Evolutionary conservation across 306 rosid species (phyloP).

Genomic region (Hylodesmum podocarpum): DNA sequence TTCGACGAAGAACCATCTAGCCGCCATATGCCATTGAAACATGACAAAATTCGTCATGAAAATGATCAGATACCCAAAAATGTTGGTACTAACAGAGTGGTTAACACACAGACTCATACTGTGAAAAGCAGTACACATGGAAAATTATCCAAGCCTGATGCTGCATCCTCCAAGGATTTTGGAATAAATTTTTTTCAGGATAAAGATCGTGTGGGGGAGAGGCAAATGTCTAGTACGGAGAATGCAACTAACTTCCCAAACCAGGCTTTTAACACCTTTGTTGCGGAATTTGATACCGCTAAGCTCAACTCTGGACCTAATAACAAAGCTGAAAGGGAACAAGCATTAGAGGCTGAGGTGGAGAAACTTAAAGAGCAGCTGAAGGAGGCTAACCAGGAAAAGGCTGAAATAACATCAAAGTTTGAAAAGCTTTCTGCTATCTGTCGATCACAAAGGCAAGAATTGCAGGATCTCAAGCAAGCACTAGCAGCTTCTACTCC

Average conservation of each 20-base stretch:
- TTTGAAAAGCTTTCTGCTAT: conserved; percentile 92
- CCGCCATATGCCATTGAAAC: conserved; percentile 42
- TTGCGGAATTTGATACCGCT: conserved; percentile 70
- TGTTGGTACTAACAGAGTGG: conserved; percentile 49
- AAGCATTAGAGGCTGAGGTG: conserved; percentile 73
- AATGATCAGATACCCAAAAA: conserved; percentile 54
- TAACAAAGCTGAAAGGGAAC: conserved; percentile 61
- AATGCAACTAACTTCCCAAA: conserved; percentile 53
- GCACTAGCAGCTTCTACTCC: conserved; percentile 68
- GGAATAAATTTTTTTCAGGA: conserved; percentile 61
- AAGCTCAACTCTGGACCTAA: conserved; percentile 49
- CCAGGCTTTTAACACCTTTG: conserved; percentile 71
- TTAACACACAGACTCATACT: conserved; percentile 36
- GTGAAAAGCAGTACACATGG: conserved; percentile 48
- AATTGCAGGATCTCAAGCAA: conserved; percentile 92
- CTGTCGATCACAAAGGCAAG: conserved; percentile 95
- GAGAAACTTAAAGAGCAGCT: conserved; percentile 79
- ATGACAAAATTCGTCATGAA: conserved; percentile 43
- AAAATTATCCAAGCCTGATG: conserved; percentile 47
- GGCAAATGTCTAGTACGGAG: conserved; percentile 45
- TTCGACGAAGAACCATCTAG: conserved; percentile 72
- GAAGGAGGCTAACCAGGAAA: conserved; percentile 67
- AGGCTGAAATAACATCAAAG: conserved; percentile 84
- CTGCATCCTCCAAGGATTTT: conserved; percentile 57
- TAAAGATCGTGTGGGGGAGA: conserved; percentile 34